These are phyloP conservation scores for Moniliella sp. DNA, from an alignment of 1,284 basidiomycete genomes.

Conservation along the genomic window DNA sequence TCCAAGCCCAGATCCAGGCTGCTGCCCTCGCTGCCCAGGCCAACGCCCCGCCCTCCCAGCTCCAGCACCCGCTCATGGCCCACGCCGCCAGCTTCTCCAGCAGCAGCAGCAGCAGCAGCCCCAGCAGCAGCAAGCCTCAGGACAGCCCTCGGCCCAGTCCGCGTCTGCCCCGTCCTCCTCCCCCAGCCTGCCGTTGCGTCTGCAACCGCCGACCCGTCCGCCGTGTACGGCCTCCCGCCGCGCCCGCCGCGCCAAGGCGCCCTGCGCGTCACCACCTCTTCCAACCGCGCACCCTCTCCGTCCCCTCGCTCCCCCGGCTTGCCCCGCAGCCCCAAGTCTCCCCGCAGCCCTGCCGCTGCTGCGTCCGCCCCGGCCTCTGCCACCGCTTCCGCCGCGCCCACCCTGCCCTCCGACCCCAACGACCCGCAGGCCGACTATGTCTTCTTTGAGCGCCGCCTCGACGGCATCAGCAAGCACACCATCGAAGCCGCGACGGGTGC, in stretches of 20 bases:
- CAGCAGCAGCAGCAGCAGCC: too few species aligned
- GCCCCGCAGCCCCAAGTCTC: slow-evolving; percentile 5
- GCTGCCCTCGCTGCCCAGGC: slow-evolving; percentile 22
- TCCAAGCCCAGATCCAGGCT: slow-evolving; percentile 24
- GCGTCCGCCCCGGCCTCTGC: slow-evolving; percentile 6
- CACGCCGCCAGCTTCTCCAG: too few species aligned
- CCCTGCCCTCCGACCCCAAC: too few species aligned
- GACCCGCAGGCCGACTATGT: slow-evolving; percentile 52
- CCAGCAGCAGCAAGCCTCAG: slow-evolving; percentile 25
- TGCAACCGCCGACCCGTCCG: too few species aligned
- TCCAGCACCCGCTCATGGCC: slow-evolving; percentile 23
- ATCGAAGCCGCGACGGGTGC: slow-evolving; percentile 79
- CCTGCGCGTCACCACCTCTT: too few species aligned
- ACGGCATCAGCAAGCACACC: slow-evolving; percentile 63
- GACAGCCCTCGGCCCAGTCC: too few species aligned
- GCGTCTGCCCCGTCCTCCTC: too few species aligned
- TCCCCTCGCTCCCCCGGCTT: too few species aligned
- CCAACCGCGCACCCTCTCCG: too few species aligned
- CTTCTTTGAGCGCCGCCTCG: slow-evolving; percentile 74
- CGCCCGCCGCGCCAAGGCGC: slow-evolving; percentile 4
- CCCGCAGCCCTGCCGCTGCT: slow-evolving; percentile 1
- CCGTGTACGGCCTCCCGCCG: too few species aligned
- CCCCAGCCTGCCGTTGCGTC: too few species aligned
- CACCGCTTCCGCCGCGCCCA: too few species aligned
- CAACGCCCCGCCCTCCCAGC: slow-evolving; percentile 19